Conservation (phyloP, 1,284 basidiomycete species). For the Trichosporon sp. region DNA sequence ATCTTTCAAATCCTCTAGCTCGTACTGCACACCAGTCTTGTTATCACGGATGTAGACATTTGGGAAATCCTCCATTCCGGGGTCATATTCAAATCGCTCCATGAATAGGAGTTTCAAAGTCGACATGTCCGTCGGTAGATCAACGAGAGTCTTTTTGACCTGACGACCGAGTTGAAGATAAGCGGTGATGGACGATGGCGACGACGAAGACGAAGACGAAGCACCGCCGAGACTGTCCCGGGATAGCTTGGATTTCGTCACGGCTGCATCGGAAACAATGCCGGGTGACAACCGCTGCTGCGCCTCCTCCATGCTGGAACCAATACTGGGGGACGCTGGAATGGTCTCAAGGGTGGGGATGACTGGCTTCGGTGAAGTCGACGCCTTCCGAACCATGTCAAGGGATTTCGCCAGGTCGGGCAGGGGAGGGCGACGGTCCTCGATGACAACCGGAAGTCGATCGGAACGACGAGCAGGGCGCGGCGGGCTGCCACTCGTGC, state of each 20-base stretch:
- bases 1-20: conserved; percentile 93
- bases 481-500: conserved; percentile 43
- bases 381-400: neutral
- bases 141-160: conserved; percentile 82
- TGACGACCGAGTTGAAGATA: conserved; percentile 91
- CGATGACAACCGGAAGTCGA: conserved; percentile 37
- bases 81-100: conserved; percentile 92
- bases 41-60: conserved; percentile 93
- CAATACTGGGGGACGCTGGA: neutral
- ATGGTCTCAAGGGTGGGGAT: neutral
- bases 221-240: neutral
- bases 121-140: conserved; percentile 62
- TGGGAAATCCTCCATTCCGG: conserved; percentile 89
- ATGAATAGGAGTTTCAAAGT: conserved; percentile 72
- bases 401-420: neutral
- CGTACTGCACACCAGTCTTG: conserved; percentile 87
- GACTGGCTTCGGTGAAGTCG: neutral
- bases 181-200: conserved; percentile 59
- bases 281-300: neutral
- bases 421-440: conserved; percentile 16
- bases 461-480: conserved; percentile 47
- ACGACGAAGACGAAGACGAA: neutral
- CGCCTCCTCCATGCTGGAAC: neutral
- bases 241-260: too few relatives aligned
- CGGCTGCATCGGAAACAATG: neutral